Evolutionary conservation across 2,329 filamentous ascomycete genomes (phyloP).

Genomic region (Sclerotinia glacialis): DNA sequence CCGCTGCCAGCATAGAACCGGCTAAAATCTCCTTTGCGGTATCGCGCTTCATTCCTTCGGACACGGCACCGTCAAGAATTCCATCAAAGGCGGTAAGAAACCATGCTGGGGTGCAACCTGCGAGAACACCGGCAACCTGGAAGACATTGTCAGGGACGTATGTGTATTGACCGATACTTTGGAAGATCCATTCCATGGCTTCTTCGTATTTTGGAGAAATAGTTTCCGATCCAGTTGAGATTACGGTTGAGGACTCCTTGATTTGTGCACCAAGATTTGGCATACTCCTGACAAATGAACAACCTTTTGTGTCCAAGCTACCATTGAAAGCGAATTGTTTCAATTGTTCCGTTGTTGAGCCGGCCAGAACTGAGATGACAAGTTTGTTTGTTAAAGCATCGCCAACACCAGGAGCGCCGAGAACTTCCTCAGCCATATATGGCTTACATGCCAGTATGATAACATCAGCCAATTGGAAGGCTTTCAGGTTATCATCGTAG

Average conservation of each 20-base stretch:
- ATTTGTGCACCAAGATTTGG: conserved; percentile 21
- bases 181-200: conserved; percentile 18
- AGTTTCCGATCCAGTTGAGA: conserved; percentile 12
- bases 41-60: conserved; percentile 18
- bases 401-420: conserved; percentile 14
- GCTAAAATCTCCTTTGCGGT: conserved; percentile 17
- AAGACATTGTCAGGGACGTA: conserved; percentile 19
- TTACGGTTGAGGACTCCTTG: conserved; percentile 16
- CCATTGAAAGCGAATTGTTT: conserved; percentile 11
- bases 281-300: conserved; percentile 16
- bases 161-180: conserved; percentile 12
- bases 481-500: conserved; percentile 13
- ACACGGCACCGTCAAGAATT: conserved; percentile 20
- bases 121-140: conserved; percentile 19
- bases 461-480: conserved; percentile 16
- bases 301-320: not conserved
- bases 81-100: conserved; percentile 21
- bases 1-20: conserved; percentile 19
- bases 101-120: conserved; percentile 21
- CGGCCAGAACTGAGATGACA: conserved; percentile 22
- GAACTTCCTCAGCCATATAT: conserved; percentile 21
- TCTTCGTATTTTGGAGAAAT: conserved; percentile 13
- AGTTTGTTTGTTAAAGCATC: conserved; percentile 21
- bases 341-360: conserved; percentile 11
- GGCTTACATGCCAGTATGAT: conserved; percentile 20